Base-by-base conservation (phyloP, 768 basidiomycete species). In the Phlegmacium glaucopus region DNA sequence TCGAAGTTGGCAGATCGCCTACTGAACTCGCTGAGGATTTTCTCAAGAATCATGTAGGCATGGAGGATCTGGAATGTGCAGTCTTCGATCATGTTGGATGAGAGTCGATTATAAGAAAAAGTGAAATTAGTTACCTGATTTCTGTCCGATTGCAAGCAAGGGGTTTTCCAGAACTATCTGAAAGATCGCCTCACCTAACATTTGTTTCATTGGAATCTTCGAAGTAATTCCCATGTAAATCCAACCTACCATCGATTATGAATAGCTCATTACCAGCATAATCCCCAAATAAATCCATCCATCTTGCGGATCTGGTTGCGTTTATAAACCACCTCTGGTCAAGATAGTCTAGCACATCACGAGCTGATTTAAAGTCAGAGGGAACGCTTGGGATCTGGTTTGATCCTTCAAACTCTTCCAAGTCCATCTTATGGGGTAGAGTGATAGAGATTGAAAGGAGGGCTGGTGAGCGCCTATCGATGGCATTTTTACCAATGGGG, bases 281-380 rank as follows among this genome's bases (percentile, higher is more conserved):
- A 56, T 85, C 85, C 4, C 83, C 83, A 25, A 87, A 63, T 8
- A 87, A 68, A 60, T 87, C 85, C 83, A 87, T 85, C 58, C 79
- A 61, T 46, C 66, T 44, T 2, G 61, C 51, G 8, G 48, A 44
- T 13, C 55, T 42, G 15, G 49, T 48, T 5, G 45, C 41, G 29
- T 44, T 17, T n/a, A 48, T 47, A 29, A 56, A 60, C 59, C 56
- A 60, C 1, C 13, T 10, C 7, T 41, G n/a, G 27, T 63, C 56
- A 22, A 48, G 15, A 18, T 41, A 37, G 28, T 29, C 30, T 17
- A 40, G 34, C 9, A 16, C 37, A 9, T 15, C 6, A 30, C 16
- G 38, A 41, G 11, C 4, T 40, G 9, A 34, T 34, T n/a, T 6
- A 11, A n/a, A n/a, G 6, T 12, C 6, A 12, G 6, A 40, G 39